Evolutionary conservation across 1,284 basidiomycete species (phyloP), one percentile per base, ranked within the genome.

Genomic region (Xerocomus nothofagi): DNA sequence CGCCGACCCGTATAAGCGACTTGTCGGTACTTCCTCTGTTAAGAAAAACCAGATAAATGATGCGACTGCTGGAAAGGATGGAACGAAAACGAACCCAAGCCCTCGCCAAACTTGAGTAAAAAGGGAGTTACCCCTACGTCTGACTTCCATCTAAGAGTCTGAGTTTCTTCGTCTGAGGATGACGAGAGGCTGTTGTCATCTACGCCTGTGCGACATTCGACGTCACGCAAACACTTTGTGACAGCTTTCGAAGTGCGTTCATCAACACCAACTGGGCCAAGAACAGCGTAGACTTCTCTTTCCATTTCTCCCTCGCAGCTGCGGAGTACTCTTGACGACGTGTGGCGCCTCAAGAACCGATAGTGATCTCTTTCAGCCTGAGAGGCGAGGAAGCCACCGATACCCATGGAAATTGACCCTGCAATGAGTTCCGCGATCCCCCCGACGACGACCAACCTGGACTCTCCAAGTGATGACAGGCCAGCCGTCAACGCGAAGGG

Each of bases 341-440:
- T 93, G 57, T 83, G 79, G 37, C 80, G 77, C 32, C 78, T 81
- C 34, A 91, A 81, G 71, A 90, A 96, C 51, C 87, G 88, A 72
- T 91, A 94, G 71, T 96, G 91, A 69, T 98, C 93, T 44, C 93
- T 83, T 70, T 99, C 96, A 32, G 96, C 91, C 70, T 98, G 93
- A 0, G 95, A 93, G 2, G 93, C 93, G 48, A 99, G 86, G 78
- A 96, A 98, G 21, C 96, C 96, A 49, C 96, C 96, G 42, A 98
- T 90, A 53, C 95, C 95, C 96, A 98, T 99, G 0, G 86, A 88
- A 54, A 98, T 92, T 9, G 93, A 91, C n/a, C 95, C 94, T 3
- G 93, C 92, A 51, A 94, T 91, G 56, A 97, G 84, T 68, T 98
- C 92, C 24, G 95, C 91, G 43, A 97, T 73, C 40, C 95, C 93